Evolutionary conservation across 495 filamentous ascomycete genomes (phyloP).

Genomic region (Chaetomium tenue): DNA sequence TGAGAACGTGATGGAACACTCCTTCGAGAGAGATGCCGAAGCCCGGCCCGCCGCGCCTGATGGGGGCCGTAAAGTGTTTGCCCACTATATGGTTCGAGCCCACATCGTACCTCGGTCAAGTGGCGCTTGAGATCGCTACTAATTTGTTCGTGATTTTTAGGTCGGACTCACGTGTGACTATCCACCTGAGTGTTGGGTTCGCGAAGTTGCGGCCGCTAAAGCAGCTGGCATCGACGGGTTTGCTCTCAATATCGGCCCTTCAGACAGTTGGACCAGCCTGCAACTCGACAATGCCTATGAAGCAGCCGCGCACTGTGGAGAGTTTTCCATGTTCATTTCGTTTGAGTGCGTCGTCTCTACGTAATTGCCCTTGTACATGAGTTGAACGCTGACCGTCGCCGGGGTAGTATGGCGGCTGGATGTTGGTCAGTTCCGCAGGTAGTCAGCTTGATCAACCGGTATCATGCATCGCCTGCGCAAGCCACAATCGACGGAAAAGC

Average conservation of each 20-base stretch:
- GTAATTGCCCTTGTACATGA: neutral
- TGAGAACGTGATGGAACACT: slow-evolving; percentile 13
- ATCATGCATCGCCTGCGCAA: slow-evolving; percentile 52
- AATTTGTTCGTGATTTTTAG: slow-evolving; percentile 17
- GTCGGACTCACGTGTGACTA: slow-evolving; percentile 48
- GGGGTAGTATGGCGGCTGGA: slow-evolving; percentile 46
- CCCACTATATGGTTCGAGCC: slow-evolving; percentile 48
- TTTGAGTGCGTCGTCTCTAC: slow-evolving; percentile 53
- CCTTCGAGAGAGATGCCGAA: neutral
- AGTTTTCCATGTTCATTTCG: slow-evolving; percentile 65
- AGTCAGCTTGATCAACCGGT: slow-evolving; percentile 55
- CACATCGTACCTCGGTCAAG: neutral
- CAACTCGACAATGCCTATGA: slow-evolving; percentile 55
- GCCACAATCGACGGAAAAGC: slow-evolving; percentile 56
- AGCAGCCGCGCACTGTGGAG: slow-evolving; percentile 50
- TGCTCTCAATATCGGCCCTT: slow-evolving; percentile 63
- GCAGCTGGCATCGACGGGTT: slow-evolving; percentile 69
- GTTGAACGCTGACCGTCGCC: neutral
- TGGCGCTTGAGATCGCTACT: neutral
- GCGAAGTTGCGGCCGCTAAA: slow-evolving; percentile 60
- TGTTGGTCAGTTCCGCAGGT: slow-evolving; percentile 57
- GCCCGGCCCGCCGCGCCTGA: neutral
- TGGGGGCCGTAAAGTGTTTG: slow-evolving; percentile 30
- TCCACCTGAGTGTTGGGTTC: slow-evolving; percentile 52
- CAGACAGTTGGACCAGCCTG: slow-evolving; percentile 49